Conservation (phyloP, 495 filamentous ascomycete genomes). For the Terfezia claveryi region DNA sequence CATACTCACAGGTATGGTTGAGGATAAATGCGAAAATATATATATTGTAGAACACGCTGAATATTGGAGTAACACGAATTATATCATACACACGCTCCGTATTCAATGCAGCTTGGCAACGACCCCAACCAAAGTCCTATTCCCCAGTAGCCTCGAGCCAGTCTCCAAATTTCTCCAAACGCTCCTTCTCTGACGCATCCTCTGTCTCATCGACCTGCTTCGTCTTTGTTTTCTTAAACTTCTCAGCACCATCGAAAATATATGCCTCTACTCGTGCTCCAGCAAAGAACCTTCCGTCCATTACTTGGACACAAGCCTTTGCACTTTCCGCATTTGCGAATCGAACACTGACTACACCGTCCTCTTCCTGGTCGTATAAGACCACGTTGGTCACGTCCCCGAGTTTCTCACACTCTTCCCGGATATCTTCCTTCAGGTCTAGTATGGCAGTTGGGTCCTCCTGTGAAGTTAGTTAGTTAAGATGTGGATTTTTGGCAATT, state of each 20-base stretch:
- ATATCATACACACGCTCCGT: too few relatives aligned
- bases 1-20: too few relatives aligned
- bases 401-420: slow-evolving; percentile 68
- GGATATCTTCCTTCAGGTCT: slow-evolving; percentile 87
- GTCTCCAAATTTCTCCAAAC: slow-evolving; percentile 21
- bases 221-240: slow-evolving; percentile 46
- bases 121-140: background rate
- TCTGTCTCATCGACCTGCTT: slow-evolving; percentile 24
- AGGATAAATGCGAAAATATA: too few relatives aligned
- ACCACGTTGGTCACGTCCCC: slow-evolving; percentile 79
- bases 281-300: slow-evolving; percentile 66
- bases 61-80: too few relatives aligned
- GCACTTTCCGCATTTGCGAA: slow-evolving; percentile 52
- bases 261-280: slow-evolving; percentile 55
- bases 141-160: slow-evolving; percentile 14
- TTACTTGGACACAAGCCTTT: slow-evolving; percentile 44
- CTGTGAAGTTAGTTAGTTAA: slow-evolving; percentile 22
- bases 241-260: slow-evolving; percentile 50
- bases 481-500: background rate
- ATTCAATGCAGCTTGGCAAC: too few relatives aligned
- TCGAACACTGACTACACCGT: slow-evolving; percentile 65
- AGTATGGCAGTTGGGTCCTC: slow-evolving; percentile 64
- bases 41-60: too few relatives aligned
- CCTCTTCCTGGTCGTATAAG: slow-evolving; percentile 69
- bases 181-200: slow-evolving; percentile 21